Evolutionary conservation across 164 flowering plant species (phyloP).

Genomic region (Buxus sempervirens): DNA sequence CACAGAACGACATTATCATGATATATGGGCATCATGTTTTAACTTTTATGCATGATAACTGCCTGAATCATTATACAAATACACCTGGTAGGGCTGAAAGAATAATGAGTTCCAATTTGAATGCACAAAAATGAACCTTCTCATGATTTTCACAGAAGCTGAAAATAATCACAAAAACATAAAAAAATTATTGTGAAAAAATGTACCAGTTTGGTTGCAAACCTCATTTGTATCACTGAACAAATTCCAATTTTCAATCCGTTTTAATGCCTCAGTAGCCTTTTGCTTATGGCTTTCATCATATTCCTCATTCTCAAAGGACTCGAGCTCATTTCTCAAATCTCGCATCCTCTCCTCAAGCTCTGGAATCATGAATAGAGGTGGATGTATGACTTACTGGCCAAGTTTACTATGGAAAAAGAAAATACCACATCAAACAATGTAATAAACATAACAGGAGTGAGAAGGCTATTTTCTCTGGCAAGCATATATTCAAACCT

Average conservation of each 20-base stretch:
- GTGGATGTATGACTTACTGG: neutral
- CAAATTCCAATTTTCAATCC: constrained; percentile 97
- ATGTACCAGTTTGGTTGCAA: constrained; percentile 1
- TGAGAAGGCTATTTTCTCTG: too few species aligned
- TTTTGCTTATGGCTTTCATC: constrained; percentile 80
- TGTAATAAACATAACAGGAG: too few species aligned
- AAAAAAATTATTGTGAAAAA: too few species aligned
- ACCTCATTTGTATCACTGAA: constrained; percentile 77
- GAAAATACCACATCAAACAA: too few species aligned
- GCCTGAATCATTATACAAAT: neutral
- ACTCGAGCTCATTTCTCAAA: constrained; percentile 76
- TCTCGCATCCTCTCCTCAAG: constrained; percentile 97
- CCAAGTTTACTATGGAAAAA: neutral
- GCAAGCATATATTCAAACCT: too few species aligned
- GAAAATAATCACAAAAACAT: neutral
- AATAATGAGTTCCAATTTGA: neutral
- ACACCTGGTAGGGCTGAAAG: neutral
- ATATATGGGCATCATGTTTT: neutral
- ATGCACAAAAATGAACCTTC: neutral
- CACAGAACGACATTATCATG: constrained; percentile 9
- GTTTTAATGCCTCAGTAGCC: constrained; percentile 72
- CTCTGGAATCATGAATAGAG: constrained; percentile 40
- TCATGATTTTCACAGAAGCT: too few species aligned
- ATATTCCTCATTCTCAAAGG: constrained; percentile 75
- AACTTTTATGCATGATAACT: too few species aligned